Percentiles rank a stretch among this genome's conserved stretches.
Evolutionary conservation across 2,329 filamentous ascomycete species (phyloP).

Genomic region (Trichophyton rubrum): DNA sequence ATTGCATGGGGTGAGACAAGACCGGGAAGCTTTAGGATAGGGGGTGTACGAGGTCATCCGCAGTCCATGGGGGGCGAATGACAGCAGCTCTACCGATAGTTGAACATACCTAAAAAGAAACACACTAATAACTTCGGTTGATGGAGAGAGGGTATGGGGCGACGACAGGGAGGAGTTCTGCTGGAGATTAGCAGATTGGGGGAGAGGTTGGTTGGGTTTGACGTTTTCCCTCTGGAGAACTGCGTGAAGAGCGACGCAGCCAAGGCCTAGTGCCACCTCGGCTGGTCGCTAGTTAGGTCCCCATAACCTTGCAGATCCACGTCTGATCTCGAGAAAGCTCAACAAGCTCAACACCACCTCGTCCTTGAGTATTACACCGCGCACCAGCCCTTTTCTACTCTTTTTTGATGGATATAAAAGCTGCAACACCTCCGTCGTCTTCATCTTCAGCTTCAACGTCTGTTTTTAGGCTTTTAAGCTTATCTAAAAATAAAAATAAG

Average conservation of each 20-base stretch:
- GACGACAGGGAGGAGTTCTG: neutral
- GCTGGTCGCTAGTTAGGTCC: neutral
- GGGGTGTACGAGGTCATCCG: neutral
- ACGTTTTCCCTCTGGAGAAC: neutral
- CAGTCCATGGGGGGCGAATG: neutral
- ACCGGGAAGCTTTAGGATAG: neutral
- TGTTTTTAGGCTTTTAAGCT: neutral
- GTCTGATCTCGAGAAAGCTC: neutral
- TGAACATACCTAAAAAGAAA: neutral
- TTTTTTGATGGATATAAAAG: neutral
- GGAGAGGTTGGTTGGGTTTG: neutral
- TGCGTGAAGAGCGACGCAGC: neutral
- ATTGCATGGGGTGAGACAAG: conserved; percentile 5
- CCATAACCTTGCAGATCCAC: neutral
- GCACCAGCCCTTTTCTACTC: neutral
- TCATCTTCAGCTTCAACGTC: neutral
- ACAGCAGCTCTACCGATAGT: neutral
- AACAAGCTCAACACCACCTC: neutral
- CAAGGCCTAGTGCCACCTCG: neutral
- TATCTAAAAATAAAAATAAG: neutral
- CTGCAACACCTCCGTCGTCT: neutral
- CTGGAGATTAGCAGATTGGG: neutral
- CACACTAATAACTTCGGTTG: neutral
- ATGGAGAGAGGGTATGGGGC: neutral
- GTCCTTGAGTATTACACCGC: no score